Evolutionary conservation across 106 monocot species (phyloP), one percentile per base, ranked within the genome.

Genomic region (Amphibolis antarctica): DNA sequence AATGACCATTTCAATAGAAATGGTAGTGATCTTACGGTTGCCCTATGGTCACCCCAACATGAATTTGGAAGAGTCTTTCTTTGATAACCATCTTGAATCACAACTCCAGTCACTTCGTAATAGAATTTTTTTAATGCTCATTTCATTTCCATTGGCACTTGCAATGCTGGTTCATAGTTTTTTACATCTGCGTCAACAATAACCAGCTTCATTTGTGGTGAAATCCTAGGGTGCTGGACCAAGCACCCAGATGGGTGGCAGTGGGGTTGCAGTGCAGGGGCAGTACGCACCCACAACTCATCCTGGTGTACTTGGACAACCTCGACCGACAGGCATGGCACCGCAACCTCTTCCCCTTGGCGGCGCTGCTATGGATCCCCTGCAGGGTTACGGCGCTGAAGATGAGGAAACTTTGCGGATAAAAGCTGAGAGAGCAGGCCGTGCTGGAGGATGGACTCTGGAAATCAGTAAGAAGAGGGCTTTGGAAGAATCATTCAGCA

Each of bases 371-470:
- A 0, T n/a, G 20, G 80, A 79, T 71, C 73, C 60, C 23, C 62
- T 80, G 20, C 80, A 81, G 17, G 78, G 64, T 0, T 65, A 76
- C 65, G 66, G 56, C 52, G 56, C 42, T 12, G 86, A 88, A 4
- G 85, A 93, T 55, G 89, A 86, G 59, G 93, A 85, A 53, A 63
- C 74, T 31, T 60, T 67, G 74, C 81, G 60, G 70, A 36, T 84
- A 25, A 79, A 74, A 31, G 83, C 85, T 36, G 81, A 79, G 36
- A 81, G 75, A 53, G 84, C 69, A 0, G 84, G 85, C 0, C 81
- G 77, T 51, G 93, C 93, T 28, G 93, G 93, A 12, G 93, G 93
- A 24, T 94, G 93, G 93, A 89, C 79, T 3, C 10, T 49, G 0
- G 93, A 89, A 14, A 27, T 86, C 59, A 69, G 89, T 69, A 83